A percentile compares a stretch with the other conserved stretches of the same genome.
Conservation (phyloP, 176 grass and related monocot genomes). For the Sorghum bicolor region DNA sequence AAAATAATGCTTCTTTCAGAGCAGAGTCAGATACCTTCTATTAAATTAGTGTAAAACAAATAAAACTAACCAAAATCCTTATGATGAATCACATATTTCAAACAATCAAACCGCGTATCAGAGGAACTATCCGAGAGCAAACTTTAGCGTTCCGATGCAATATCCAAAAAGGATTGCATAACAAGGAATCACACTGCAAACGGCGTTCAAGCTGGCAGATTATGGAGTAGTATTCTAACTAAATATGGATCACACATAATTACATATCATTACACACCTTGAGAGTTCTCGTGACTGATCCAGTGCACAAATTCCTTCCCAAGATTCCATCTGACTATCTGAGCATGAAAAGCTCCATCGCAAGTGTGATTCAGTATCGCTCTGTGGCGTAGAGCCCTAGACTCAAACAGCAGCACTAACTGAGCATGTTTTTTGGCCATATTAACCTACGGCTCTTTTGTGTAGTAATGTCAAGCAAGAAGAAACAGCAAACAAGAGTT, state of each 20-base stretch:
- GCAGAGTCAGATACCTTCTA: not conserved
- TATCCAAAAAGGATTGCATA: slow-evolving; percentile 89
- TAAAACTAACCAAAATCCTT: slow-evolving; percentile 91
- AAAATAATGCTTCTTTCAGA: not conserved
- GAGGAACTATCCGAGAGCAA: slow-evolving; percentile 48
- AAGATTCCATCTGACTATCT: slow-evolving; percentile 52
- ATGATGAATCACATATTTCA: slow-evolving; percentile 76
- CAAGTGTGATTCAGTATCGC: slow-evolving; percentile 30
- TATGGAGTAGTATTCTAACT: not conserved
- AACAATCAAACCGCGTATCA: slow-evolving; percentile 54
- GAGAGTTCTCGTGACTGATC: slow-evolving; percentile 90
- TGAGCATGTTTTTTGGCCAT: slow-evolving; percentile 21
- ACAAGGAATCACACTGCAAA: slow-evolving; percentile 72
- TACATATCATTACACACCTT: slow-evolving; percentile 43
- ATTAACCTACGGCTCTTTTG: too few relatives aligned
- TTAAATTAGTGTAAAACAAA: slow-evolving; percentile 23
- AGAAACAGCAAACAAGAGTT: not conserved
- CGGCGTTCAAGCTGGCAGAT: slow-evolving; percentile 26
- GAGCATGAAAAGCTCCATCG: slow-evolving; percentile 44
- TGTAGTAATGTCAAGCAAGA: too few relatives aligned
- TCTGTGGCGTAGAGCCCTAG: slow-evolving; percentile 45
- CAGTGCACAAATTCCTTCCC: slow-evolving; percentile 62
- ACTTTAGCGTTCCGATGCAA: slow-evolving; percentile 51
- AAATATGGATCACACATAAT: not conserved
- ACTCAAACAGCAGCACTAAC: slow-evolving; percentile 75